Evolutionary conservation across 1,284 basidiomycete genomes (phyloP), one percentile per base, ranked within the genome.

Genomic region (Trichosporon ovoides): DNA sequence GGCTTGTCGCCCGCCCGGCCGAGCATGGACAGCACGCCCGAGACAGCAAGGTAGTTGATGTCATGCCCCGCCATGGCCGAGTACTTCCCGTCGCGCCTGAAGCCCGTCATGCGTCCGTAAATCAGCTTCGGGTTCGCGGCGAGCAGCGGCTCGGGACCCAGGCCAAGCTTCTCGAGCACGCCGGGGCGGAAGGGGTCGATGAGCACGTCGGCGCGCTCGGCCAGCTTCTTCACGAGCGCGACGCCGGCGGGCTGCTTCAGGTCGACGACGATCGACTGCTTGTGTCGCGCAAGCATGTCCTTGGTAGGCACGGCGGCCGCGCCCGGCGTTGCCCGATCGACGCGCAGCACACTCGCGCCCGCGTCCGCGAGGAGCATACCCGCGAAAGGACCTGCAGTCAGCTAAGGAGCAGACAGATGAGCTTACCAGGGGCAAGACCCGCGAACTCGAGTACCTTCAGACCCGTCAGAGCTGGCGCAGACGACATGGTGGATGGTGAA

Each of bases 141-240:
- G 7, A 24, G 16, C 18, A 37, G 38, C 22, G 46, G 35, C 2
- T 40, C 51, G 0, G 61, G 61, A 2, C 61, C 61, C 4, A 63
- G 40, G 19, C 58, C 58, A 9, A 60, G 53, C 48, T 63, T 63
- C 49, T 63, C 61, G 18, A 63, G 54, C 51, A 63, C 61, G 31
- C 61, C 61, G 12, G 61, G 61, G n/a, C 61, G 58, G 56, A 38
- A 63, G 5, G 61, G 61, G 48, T 63, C 61, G 33, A 63, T 51
- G 34, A 63, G 58, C 12, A 63, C 58, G 61, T 63, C 61, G 19
- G 53, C 34, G 1, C 18, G 20, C 12, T 24, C 19, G n/a, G 46
- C 22, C 20, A 63, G 48, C 52, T 55, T 58, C 18, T 20, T 38
- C n/a, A 63, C 19, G 4, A 54, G 13, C 18, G 50, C 43, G 11